phyloP scores from a whole-genome alignment of 169 alveolate genomes.

The Cryptosporidium tyzzeri region DNA sequence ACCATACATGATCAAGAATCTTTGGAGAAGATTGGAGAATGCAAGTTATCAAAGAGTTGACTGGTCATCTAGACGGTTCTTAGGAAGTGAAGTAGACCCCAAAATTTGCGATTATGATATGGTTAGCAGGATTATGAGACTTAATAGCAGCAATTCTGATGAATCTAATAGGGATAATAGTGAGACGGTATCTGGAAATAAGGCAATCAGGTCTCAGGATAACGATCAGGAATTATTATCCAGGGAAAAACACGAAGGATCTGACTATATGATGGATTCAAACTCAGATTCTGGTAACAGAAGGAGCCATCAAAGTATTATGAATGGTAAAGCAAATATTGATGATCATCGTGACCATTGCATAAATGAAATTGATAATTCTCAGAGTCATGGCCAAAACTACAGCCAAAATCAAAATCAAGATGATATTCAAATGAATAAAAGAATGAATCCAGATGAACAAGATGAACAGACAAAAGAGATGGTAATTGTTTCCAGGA shows the following conservation, averaged over 20 bases:
- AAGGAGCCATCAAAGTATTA: neutral
- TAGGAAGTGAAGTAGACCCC: conserved; percentile 3
- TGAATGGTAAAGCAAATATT: neutral
- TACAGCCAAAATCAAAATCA: neutral
- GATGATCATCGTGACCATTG: neutral
- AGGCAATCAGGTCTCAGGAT: neutral
- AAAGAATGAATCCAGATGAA: neutral
- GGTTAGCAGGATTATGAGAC: neutral
- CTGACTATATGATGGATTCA: neutral
- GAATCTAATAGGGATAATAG: neutral
- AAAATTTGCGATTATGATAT: conserved; percentile 7
- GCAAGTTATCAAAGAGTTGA: conserved; percentile 69
- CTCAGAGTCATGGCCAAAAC: neutral
- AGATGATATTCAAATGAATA: neutral
- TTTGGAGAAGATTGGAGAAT: conserved; percentile 45
- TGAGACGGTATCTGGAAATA: neutral
- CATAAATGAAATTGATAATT: neutral
- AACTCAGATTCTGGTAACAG: neutral
- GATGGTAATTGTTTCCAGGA: conserved; percentile 61
- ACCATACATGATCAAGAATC: conserved; percentile 2
- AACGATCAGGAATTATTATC: neutral
- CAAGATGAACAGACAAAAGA: conserved; percentile 22
- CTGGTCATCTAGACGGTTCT: conserved; percentile 26
- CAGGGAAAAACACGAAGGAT: neutral
- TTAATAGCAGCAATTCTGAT: neutral